Evolutionary conservation across 1,139 yeast genomes (phyloP).

Genomic region (Kluyveromyces marxianus): DNA sequence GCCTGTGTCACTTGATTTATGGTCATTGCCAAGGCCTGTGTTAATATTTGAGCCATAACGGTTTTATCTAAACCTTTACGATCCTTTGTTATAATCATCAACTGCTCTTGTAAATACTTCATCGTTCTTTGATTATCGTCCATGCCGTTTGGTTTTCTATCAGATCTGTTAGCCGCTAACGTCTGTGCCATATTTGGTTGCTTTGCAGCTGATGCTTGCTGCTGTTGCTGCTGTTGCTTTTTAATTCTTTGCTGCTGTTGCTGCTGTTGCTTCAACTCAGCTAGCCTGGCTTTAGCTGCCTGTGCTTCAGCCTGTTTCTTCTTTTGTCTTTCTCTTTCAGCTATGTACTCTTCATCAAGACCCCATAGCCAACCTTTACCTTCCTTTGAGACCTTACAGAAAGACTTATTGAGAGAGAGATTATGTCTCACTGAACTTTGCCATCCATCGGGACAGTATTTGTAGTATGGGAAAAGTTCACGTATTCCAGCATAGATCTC

Average conservation of each 20-base stretch:
- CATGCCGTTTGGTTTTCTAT: conserved; percentile 14
- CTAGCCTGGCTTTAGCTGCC: conserved; percentile 51
- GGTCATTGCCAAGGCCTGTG: conserved; percentile 90
- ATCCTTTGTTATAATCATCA: conserved; percentile 61
- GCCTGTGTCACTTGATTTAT: conserved; percentile 85
- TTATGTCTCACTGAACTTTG: conserved; percentile 90
- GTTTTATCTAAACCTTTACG: conserved; percentile 63
- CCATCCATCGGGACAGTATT: conserved; percentile 97
- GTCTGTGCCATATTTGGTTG: conserved; percentile 31
- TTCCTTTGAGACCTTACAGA: conserved; percentile 66
- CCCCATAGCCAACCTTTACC: conserved; percentile 94
- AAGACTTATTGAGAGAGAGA: conserved; percentile 75
- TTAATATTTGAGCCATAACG: conserved; percentile 69
- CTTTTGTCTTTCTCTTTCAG: conserved; percentile 71
- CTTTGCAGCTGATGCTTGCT: conserved; percentile 13
- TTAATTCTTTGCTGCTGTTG: conserved; percentile 36
- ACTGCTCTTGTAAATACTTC: conserved; percentile 62
- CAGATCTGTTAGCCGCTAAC: conserved; percentile 29
- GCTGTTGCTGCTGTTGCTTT: conserved; percentile 20
- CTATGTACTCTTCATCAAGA: conserved; percentile 72
- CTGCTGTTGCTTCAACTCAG: conserved; percentile 47
- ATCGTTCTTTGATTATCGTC: conserved; percentile 31
- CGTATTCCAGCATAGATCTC: conserved; percentile 84
- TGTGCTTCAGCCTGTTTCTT: conserved; percentile 60
- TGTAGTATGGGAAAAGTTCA: conserved; percentile 82